Conservation (phyloP, 2,329 filamentous ascomycete species). For the Aureobasidium sp. region DNA sequence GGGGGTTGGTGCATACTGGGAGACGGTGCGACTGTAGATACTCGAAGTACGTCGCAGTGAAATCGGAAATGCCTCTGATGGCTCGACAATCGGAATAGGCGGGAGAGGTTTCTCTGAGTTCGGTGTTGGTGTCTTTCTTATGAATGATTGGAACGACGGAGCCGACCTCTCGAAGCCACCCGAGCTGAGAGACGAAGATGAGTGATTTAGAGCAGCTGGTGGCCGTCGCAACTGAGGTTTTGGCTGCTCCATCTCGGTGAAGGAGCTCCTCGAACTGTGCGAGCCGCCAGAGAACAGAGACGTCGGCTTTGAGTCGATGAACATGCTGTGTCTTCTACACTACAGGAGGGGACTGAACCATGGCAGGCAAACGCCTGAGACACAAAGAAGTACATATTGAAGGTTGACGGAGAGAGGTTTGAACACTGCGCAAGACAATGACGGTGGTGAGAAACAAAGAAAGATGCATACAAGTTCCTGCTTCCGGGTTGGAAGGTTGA, state of each 20-base stretch:
- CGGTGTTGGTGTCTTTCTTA: conserved; percentile 22
- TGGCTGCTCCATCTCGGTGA: conserved; percentile 8
- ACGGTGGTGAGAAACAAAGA: neutral
- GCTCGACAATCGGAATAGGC: conserved; percentile 17
- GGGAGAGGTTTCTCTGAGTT: conserved; percentile 24
- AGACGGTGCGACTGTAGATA: conserved; percentile 25
- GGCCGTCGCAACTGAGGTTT: conserved; percentile 8
- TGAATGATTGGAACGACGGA: conserved; percentile 24
- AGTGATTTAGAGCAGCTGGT: conserved; percentile 5
- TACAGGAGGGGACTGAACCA: neutral
- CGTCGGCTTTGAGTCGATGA: conserved; percentile 18
- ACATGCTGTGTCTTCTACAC: conserved; percentile 15
- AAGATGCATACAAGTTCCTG: neutral
- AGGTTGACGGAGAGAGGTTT: neutral
- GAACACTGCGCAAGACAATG: neutral
- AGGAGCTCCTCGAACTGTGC: neutral
- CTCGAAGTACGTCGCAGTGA: conserved; percentile 19
- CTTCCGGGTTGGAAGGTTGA: neutral
- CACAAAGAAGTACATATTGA: conserved; percentile 10
- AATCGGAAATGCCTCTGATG: neutral
- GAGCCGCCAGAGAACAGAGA: conserved; percentile 5
- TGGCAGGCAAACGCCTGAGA: conserved; percentile 2
- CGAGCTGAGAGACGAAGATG: conserved; percentile 10
- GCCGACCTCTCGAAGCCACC: conserved; percentile 20
- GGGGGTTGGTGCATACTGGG: conserved; percentile 18